Base-by-base conservation (phyloP, 345 rosid genomes). In the Eucalyptus marginata region DNA sequence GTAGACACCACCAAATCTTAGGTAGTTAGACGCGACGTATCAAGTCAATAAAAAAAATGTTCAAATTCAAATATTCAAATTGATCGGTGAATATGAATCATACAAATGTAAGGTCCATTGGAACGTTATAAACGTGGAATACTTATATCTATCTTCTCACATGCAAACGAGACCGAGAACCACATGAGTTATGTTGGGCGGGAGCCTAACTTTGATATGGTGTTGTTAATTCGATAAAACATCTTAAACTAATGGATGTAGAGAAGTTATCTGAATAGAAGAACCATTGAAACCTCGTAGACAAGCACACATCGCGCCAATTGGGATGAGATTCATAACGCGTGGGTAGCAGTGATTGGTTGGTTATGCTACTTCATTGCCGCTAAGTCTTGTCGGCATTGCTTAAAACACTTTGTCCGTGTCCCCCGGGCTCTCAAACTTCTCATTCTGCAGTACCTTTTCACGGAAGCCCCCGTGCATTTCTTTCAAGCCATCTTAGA, bases 81-180 rank as follows among this genome's bases (percentile, higher is more conserved):
- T 18, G 13, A 18, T 36, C 6, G 4, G 27, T 17, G 8, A 10
- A 36, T 8, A 36, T 5, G 1, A 3, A 36, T 3, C 27, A 2
- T 11, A 3, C 22, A 24, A 10, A 36, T 20, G 2, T 40, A 18
- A 18, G 27, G 27, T 10, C 11, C 4, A 20, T 71, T 11, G 46
- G 12, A 20, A 71, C 3, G 12, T 24, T 2, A 18, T 20, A 71
- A 36, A 36, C 8, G 5, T 6, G 14, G 46, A 43, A 71, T 36
- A 36, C 44, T 10, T 36, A 36, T 36, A 36, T 33, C 12, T 31
- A 5, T 36, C 83, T 3, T 40, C 14, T 71, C 83, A 10, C 7
- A 12, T 18, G 83, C 5, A 33, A 71, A 71, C 14, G 4, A 5
- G 15, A 76, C 4, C 13, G 7, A 71, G 46, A 71, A 33, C 81